Evolutionary conservation across 805 yeast genomes (phyloP).

Genomic region (Wickerhamomyces sydowiorum): DNA sequence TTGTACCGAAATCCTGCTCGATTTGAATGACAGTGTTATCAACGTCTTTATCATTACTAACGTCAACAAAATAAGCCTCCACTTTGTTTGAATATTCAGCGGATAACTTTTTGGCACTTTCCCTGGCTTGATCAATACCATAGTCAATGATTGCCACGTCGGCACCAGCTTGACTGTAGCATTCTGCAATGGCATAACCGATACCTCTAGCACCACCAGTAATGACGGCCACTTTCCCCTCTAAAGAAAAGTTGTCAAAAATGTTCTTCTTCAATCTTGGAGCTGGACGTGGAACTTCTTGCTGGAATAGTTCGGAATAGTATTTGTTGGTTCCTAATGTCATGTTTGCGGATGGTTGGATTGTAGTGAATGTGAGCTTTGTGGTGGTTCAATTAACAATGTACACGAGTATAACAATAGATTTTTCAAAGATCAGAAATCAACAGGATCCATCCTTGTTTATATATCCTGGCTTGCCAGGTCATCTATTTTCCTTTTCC

Average conservation of each 20-base stretch:
- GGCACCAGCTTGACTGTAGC: constrained; percentile 84
- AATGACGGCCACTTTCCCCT: constrained; percentile 77
- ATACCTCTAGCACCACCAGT: constrained; percentile 87
- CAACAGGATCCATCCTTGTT: not conserved
- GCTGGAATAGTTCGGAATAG: constrained; percentile 18
- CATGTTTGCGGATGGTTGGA: constrained; percentile 1
- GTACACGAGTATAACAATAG: too few species aligned
- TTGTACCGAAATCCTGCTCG: constrained; percentile 60
- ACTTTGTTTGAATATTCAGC: constrained; percentile 53
- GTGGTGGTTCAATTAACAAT: too few species aligned
- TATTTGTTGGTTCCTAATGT: constrained; percentile 12
- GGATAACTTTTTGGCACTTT: constrained; percentile 50
- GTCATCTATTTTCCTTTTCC: not conserved
- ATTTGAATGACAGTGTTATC: constrained; percentile 28
- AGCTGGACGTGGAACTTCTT: constrained; percentile 43
- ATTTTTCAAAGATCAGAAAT: not conserved
- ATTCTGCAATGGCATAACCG: constrained; percentile 77
- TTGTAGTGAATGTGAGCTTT: too few species aligned
- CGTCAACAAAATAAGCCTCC: constrained; percentile 42
- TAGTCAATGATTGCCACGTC: constrained; percentile 48
- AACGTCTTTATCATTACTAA: constrained; percentile 21
- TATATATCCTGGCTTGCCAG: not conserved
- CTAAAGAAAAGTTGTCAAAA: constrained; percentile 66
- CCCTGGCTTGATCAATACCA: constrained; percentile 36
- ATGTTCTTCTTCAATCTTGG: constrained; percentile 50